Evolutionary conservation across 169 alveolate genomes (phyloP), one percentile per base, ranked within the genome.

Genomic region (Eimeria tenella): DNA sequence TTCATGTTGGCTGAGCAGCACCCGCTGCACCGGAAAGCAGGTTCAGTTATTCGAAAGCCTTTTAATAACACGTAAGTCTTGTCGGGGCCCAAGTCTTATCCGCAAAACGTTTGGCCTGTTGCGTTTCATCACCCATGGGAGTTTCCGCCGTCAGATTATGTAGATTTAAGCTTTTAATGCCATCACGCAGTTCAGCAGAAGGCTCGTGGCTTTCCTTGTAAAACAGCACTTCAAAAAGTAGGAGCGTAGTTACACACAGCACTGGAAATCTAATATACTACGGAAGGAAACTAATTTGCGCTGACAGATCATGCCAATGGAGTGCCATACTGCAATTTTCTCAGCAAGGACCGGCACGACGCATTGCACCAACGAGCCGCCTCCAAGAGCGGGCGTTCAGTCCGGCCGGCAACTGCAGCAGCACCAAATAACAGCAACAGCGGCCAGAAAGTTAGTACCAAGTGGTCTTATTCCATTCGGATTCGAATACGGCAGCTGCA

Each of bases 21-120:
- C 60, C 92, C 93, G 60, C 90, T n/a, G 31, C 92, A 79, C 82
- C 75, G 68, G 75, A 91, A 91, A 77, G 95, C 95, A 21, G 95
- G 95, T 50, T 55, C 88, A 88, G 88, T 87, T 23, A 81, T 91
- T 19, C 75, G 88, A 55, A 81, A 91, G 56, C 95, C 95, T 50
- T 19, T 91, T 55, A 82, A 68, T 70, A 42, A 7, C 71, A 65
- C 15, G 95, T 84, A 55, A 79, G 91, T 52, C 25, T 1, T 56
- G 15, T 56, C 71, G 15, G 83, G 11, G 56, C 31, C 49, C 53
- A 31, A 31, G 42, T 31, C 42, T 31, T 31, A 31, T 31, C 42
- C 42, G 0, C 42, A 31, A 31, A 31, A 31, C 42, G 42, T 31
- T 31, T 31, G 42, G 42, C 42, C 42, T 31, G n/a, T n/a, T n/a